These are phyloP conservation scores for Periconia sp. DNA, from an alignment of 2,329 filamentous ascomycete species.

Conservation along the genomic window DNA sequence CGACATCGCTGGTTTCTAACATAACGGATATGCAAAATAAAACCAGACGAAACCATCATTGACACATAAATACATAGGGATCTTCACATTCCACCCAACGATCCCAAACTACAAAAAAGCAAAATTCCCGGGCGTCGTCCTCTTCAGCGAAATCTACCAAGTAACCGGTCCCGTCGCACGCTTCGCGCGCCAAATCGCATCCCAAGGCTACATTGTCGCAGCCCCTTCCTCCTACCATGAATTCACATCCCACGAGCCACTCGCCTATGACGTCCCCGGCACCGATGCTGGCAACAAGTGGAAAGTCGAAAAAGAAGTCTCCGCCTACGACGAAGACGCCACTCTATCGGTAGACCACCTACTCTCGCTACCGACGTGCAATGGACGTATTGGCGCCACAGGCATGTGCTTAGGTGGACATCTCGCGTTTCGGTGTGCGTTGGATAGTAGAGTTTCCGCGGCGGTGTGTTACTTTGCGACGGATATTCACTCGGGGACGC, in stretches of 20 bases:
- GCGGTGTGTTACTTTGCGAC: conserved; percentile 90
- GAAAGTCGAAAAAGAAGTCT: conserved; percentile 82
- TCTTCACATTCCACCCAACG: conserved; percentile 85
- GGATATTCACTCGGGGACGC: conserved; percentile 78
- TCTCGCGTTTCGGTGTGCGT: conserved; percentile 70
- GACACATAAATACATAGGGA: conserved; percentile 56
- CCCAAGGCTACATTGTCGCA: conserved; percentile 90
- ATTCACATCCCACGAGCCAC: conserved; percentile 80
- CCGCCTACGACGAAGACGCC: conserved; percentile 73
- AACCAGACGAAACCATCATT: neutral
- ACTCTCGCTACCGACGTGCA: conserved; percentile 56
- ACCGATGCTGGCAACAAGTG: conserved; percentile 85
- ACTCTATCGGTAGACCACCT: conserved; percentile 47
- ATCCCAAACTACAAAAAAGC: conserved; percentile 86
- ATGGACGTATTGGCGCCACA: conserved; percentile 63
- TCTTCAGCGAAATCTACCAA: conserved; percentile 95
- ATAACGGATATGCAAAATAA: neutral
- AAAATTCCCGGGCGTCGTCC: conserved; percentile 82
- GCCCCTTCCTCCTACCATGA: conserved; percentile 92
- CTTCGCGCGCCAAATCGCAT: conserved; percentile 88
- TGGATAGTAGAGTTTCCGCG: conserved; percentile 76
- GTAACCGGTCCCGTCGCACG: conserved; percentile 88
- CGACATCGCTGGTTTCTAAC: neutral
- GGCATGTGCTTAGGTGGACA: conserved; percentile 91
- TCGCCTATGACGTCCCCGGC: conserved; percentile 83